These are phyloP conservation scores for Chlorella sp. DNA, from an alignment of 139 green algal genomes.

Conservation along the genomic window DNA sequence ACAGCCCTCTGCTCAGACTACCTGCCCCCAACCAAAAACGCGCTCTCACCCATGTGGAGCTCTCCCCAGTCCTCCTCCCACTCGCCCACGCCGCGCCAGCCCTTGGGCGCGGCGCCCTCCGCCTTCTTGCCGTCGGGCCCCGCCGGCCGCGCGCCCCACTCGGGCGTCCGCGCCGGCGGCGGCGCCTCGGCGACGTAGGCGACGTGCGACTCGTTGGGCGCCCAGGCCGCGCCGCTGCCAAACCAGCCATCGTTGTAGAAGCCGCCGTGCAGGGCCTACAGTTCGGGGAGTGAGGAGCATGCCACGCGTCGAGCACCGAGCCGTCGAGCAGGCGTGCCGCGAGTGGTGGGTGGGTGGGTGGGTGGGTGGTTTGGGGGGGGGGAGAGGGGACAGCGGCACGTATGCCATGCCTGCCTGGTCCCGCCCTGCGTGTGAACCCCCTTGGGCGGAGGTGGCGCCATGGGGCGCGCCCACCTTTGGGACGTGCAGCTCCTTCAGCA, in stretches of 20 bases:
- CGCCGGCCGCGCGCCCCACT: constrained; percentile 41
- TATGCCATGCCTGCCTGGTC: too few relatives aligned
- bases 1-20: too few relatives aligned
- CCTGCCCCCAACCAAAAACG: too few relatives aligned
- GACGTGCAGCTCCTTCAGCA: constrained; percentile 69
- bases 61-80: constrained; percentile 89
- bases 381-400: too few relatives aligned
- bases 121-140: constrained; percentile 11
- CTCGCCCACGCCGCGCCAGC: constrained; percentile 34
- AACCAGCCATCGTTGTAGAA: constrained; percentile 87
- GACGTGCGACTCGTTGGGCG: constrained; percentile 63
- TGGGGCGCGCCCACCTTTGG: too few relatives aligned
- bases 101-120: constrained; percentile 21
- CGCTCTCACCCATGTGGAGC: constrained; percentile 64
- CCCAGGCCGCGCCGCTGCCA: constrained; percentile 67
- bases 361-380: too few relatives aligned
- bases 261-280: constrained; percentile 74
- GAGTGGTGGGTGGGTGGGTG: too few relatives aligned
- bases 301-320: too few relatives aligned
- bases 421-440: too few relatives aligned
- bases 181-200: constrained; percentile 83
- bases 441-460: too few relatives aligned
- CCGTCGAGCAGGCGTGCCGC: too few relatives aligned
- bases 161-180: constrained; percentile 37
- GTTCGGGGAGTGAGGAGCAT: too few relatives aligned